These are phyloP conservation scores for Neurospora pannonica DNA, from an alignment of 495 filamentous ascomycete species.

Conservation along the genomic window DNA sequence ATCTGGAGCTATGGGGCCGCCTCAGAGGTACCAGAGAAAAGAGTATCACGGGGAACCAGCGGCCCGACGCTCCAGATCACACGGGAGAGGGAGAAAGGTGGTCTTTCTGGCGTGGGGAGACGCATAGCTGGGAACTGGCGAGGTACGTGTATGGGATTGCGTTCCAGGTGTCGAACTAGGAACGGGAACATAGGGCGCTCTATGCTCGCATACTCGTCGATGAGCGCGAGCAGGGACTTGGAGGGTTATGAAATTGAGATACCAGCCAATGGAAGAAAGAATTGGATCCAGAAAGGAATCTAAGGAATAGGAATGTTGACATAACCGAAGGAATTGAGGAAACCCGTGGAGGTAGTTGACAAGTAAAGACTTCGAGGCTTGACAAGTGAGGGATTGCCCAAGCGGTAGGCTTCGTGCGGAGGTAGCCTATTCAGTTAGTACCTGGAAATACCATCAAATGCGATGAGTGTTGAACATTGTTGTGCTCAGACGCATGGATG, in stretches of 20 bases:
- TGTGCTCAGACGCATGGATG: neutral
- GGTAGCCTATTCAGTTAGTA: neutral
- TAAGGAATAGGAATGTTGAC: neutral
- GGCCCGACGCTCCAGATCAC: neutral
- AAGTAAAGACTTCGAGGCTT: neutral
- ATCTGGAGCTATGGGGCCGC: neutral
- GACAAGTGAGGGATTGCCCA: neutral
- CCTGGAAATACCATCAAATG: neutral
- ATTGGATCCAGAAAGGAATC: neutral
- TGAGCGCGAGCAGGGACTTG: neutral
- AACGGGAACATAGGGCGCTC: neutral
- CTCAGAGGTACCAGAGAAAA: neutral
- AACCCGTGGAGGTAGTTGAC: neutral
- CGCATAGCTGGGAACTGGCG: neutral
- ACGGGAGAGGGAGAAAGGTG: neutral
- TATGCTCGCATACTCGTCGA: neutral
- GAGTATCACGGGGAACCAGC: neutral
- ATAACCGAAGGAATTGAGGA: neutral
- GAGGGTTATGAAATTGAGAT: neutral
- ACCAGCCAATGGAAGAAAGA: neutral
- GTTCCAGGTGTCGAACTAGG: neutral
- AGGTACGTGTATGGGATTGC: neutral
- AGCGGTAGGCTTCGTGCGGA: neutral
- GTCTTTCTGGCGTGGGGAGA: neutral
- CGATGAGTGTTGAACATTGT: neutral